phyloP scores from a whole-genome alignment of 2,329 filamentous ascomycete species.

The Fusarium equiseti region DNA sequence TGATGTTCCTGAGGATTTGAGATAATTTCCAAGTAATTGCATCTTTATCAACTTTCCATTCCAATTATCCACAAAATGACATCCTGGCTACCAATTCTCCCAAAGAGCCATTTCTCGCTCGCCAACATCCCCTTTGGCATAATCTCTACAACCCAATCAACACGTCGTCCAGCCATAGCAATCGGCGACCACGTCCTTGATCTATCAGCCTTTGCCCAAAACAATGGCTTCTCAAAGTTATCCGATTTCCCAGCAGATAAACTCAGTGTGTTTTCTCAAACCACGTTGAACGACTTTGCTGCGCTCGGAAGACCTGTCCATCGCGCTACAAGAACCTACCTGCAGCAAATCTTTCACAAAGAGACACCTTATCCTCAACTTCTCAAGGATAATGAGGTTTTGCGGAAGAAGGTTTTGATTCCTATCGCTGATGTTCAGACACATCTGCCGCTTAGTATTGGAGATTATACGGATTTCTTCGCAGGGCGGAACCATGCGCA shows the following conservation, averaged over 20 bases:
- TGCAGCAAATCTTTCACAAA: constrained; percentile 70
- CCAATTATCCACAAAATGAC: too few relatives aligned
- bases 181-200: constrained; percentile 80
- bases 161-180: constrained; percentile 74
- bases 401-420: constrained; percentile 50
- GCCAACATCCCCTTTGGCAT: constrained; percentile 87
- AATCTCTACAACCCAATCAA: constrained; percentile 68
- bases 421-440: constrained; percentile 63
- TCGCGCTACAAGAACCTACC: constrained; percentile 74
- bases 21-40: not conserved
- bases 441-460: constrained; percentile 81
- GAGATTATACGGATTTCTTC: constrained; percentile 89
- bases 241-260: constrained; percentile 44
- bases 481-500: constrained; percentile 82
- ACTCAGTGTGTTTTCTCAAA: constrained; percentile 46
- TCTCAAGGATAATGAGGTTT: constrained; percentile 53
- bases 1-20: fast-evolving
- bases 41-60: too few relatives aligned
- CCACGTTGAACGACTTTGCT: constrained; percentile 52
- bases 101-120: constrained; percentile 58
- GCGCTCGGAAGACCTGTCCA: constrained; percentile 74
- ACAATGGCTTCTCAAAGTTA: constrained; percentile 54
- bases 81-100: constrained; percentile 20
- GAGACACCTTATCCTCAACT: constrained; percentile 59
- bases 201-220: constrained; percentile 68